Conservation (phyloP, 306 rosid genomes). For the Parietaria judaica region DNA sequence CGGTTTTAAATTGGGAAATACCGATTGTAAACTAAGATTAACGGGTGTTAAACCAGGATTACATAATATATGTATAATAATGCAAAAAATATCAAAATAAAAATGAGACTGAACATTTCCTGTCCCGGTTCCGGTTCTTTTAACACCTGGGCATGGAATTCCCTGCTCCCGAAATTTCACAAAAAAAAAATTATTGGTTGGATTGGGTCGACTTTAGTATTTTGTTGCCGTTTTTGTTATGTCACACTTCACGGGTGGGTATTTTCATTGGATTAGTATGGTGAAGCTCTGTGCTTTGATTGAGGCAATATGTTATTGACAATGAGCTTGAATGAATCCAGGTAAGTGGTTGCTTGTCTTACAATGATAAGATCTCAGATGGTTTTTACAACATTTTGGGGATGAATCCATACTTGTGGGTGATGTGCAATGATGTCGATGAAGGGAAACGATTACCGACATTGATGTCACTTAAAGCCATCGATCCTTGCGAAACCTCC, state of each 20-base stretch:
- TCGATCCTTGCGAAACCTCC: conserved; percentile 56
- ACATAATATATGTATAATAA: no score
- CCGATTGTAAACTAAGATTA: no score
- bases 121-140: no score
- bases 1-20: no score
- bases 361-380: conserved; percentile 82
- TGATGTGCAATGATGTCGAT: conserved; percentile 73
- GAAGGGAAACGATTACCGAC: conserved; percentile 57
- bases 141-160: no score
- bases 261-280: not conserved
- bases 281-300: not conserved
- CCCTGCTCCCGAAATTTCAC: no score
- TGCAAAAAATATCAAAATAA: no score
- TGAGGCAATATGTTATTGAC: not conserved
- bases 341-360: conserved; percentile 93
- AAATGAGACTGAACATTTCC: no score
- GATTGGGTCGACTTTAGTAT: no score
- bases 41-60: no score
- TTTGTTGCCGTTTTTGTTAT: no score
- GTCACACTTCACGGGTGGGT: not conserved
- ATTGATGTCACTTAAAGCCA: conserved; percentile 56
- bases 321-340: conserved; percentile 18
- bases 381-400: conserved; percentile 93
- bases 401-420: conserved; percentile 96
- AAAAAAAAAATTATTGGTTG: no score